phyloP scores from a whole-genome alignment of 2,329 filamentous ascomycete species.

The Paecilomyces formosus region DNA sequence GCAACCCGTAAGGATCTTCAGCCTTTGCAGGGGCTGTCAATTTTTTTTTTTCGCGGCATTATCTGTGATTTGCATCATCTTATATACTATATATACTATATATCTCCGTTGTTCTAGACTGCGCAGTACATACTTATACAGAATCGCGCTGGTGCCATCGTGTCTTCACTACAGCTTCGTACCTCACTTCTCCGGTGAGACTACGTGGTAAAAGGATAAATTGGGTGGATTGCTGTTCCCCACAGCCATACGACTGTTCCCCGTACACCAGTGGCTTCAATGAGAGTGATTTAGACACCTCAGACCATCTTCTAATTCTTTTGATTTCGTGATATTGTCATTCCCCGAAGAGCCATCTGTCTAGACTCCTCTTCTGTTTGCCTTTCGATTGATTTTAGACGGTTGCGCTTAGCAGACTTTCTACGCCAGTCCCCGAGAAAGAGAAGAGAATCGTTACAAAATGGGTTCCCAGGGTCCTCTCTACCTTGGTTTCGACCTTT shows the following conservation, averaged over 20 bases:
- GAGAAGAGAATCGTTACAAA: not conserved
- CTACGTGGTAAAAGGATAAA: not conserved
- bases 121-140: not conserved
- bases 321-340: not conserved
- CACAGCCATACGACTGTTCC: not conserved
- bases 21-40: not conserved
- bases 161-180: not conserved
- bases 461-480: constrained; percentile 45
- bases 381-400: not conserved
- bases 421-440: not conserved
- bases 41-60: not conserved
- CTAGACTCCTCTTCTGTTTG: not conserved
- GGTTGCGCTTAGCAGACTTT: not conserved
- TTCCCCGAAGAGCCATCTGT: not conserved
- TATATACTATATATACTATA: not conserved
- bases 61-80: not conserved
- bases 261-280: too few species aligned
- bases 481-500: constrained; percentile 91
- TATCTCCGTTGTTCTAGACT: not conserved
- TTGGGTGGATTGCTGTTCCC: not conserved
- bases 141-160: not conserved
- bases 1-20: not conserved
- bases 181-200: not conserved
- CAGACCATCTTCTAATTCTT: not conserved
- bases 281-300: not conserved